phyloP scores from a whole-genome alignment of 129 eudicot species.

The Ambrosia trifida region DNA sequence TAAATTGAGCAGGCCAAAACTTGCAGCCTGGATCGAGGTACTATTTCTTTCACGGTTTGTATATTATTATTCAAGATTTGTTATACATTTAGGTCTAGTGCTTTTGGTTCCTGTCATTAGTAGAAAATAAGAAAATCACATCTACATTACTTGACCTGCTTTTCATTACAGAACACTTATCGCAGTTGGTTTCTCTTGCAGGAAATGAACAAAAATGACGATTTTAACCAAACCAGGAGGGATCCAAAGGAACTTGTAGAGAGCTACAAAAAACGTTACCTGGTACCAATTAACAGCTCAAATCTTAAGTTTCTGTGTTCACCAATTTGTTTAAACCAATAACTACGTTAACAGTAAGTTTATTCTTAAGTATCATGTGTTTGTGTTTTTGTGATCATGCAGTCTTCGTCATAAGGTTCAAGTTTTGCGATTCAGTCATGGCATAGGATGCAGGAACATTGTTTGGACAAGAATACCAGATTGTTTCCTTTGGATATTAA shows the following conservation, averaged over 20 bases:
- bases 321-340: not conserved
- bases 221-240: constrained; percentile 54
- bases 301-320: constrained; percentile 3
- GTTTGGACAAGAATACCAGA: not conserved
- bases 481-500: not conserved
- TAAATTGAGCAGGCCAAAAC: constrained; percentile 64
- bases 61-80: not conserved
- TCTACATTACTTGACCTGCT: not conserved
- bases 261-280: constrained; percentile 67
- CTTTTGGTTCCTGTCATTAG: not conserved
- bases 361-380: not conserved
- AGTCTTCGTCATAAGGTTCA: constrained; percentile 26
- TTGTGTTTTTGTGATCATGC: constrained; percentile 18
- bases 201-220: constrained; percentile 76
- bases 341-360: not conserved
- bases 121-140: not conserved
- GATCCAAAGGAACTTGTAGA: constrained; percentile 78
- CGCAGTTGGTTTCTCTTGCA: constrained; percentile 24
- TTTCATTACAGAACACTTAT: not conserved
- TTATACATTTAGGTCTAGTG: constrained; percentile 5
- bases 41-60: constrained; percentile 6
- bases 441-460: constrained; percentile 3
- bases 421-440: not conserved
- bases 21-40: constrained; percentile 83
- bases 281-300: constrained; percentile 35